These are phyloP conservation scores for Posidonia australis DNA, from an alignment of 106 monocot genomes.

Conservation along the genomic window DNA sequence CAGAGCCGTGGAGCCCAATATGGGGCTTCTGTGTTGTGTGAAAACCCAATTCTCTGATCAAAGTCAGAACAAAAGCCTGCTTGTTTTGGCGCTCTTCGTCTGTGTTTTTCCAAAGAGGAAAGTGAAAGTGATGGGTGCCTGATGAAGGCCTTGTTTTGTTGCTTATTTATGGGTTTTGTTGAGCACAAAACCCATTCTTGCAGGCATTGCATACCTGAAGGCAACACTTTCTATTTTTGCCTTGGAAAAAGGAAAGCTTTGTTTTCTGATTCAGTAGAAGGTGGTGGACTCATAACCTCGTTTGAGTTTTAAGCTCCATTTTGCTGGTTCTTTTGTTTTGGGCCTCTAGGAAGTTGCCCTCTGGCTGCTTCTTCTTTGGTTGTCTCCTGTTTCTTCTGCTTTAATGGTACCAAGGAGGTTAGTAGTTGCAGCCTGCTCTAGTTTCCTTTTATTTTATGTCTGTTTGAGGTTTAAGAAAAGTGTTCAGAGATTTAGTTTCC, in stretches of 20 bases:
- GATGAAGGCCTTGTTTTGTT: constrained; percentile 37
- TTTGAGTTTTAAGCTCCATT: not conserved
- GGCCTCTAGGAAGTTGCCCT: not conserved
- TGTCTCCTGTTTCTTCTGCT: too few species aligned
- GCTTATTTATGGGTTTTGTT: constrained; percentile 23
- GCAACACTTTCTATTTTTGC: constrained; percentile 3
- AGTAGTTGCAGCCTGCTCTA: not conserved
- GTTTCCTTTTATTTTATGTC: not conserved
- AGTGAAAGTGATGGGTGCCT: constrained; percentile 41
- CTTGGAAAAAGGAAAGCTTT: not conserved
- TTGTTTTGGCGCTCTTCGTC: constrained; percentile 14
- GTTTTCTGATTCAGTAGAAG: constrained; percentile 3
- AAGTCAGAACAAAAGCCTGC: constrained; percentile 23
- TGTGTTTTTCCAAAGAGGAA: constrained; percentile 8
- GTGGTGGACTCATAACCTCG: not conserved
- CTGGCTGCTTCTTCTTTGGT: not conserved
- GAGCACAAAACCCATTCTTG: not conserved
- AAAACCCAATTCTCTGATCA: constrained; percentile 52
- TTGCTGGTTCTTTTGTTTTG: not conserved
- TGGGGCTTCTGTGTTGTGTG: constrained; percentile 23
- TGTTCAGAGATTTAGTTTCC: too few species aligned
- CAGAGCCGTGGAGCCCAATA: constrained; percentile 33
- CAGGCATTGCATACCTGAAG: not conserved
- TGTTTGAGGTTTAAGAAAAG: too few species aligned
- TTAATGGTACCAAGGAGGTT: not conserved